Evolutionary conservation across 2,329 filamentous ascomycete species (phyloP), one percentile per base, ranked within the genome.

Genomic region (Neobulgaria alba): DNA sequence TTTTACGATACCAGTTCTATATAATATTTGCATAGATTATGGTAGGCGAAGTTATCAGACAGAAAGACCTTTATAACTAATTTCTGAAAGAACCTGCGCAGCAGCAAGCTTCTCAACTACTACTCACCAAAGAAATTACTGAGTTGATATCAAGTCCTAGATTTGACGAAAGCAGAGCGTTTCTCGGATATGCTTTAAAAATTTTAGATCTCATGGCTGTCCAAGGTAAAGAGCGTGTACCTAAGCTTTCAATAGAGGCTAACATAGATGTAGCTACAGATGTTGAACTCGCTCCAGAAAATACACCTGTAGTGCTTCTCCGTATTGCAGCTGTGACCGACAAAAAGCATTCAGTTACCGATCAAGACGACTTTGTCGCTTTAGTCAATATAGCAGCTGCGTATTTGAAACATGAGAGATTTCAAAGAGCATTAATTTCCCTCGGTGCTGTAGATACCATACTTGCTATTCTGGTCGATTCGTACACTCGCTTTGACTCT

Each of bases 21-120:
- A 72, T 58, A 82, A 82, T 52, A 66, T 79, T 35, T 69, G 75
- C 40, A 68, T 80, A 10, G 77, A 82, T 54, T 80, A 78, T 54
- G 73, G 76, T 79, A 56, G 60, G 67, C 33, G 23, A 15, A n/a
- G 9, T 17, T 33, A 7, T 10, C 14, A n/a, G n/a, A n/a, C n/a
- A n/a, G n/a, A n/a, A n/a, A n/a, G n/a, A n/a, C n/a, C n/a, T n/a
- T n/a, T n/a, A n/a, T n/a, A n/a, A n/a, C n/a, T n/a, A n/a, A n/a
- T n/a, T n/a, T n/a, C n/a, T n/a, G n/a, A n/a, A 39, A 80, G 76
- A 57, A 49, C 57, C 58, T 47, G 74, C 75, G 12, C 77, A 81
- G 49, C 57, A 62, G 10, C 67, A 73, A 7, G 74, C 74, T 10
- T 76, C 69, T 8, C 60, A 73, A 45, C 68, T 68, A 3, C 60